phyloP scores from a whole-genome alignment of 768 basidiomycete species.

The Naematelia encephala region DNA sequence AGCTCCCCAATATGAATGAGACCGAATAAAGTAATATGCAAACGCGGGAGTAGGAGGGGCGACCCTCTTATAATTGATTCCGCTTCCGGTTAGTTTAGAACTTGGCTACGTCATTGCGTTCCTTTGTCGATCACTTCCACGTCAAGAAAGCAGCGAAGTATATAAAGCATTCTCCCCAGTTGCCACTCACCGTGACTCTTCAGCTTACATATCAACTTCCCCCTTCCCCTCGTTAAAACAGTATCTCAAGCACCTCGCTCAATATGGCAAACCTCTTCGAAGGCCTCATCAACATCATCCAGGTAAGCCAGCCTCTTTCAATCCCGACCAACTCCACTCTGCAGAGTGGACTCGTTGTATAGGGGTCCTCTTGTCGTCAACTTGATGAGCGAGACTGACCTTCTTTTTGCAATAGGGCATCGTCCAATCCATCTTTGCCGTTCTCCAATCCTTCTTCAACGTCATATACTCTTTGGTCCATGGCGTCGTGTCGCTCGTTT shows the following conservation, averaged over 20 bases:
- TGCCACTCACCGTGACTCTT: too few relatives aligned
- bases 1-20: too few relatives aligned
- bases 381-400: too few relatives aligned
- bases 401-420: slow-evolving; percentile 18
- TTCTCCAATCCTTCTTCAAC: slow-evolving; percentile 31
- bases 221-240: background rate
- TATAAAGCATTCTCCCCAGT: background rate
- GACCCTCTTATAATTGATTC: background rate
- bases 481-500: slow-evolving; percentile 24
- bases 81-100: slow-evolving; percentile 5
- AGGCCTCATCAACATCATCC: slow-evolving; percentile 29
- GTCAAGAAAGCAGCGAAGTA: background rate
- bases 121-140: background rate
- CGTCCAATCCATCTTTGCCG: slow-evolving; percentile 32
- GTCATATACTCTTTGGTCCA: slow-evolving; percentile 28
- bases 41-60: background rate
- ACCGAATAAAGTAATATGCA: background rate
- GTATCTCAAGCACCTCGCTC: background rate
- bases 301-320: slow-evolving; percentile 17
- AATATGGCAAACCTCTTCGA: slow-evolving; percentile 36
- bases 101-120: slow-evolving; percentile 5
- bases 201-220: too few relatives aligned
- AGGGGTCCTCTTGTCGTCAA: too few relatives aligned
- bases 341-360: background rate
- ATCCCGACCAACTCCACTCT: background rate